These are phyloP conservation scores for Oxyria digyna DNA, from an alignment of 148 eudicot genomes.

Conservation along the genomic window DNA sequence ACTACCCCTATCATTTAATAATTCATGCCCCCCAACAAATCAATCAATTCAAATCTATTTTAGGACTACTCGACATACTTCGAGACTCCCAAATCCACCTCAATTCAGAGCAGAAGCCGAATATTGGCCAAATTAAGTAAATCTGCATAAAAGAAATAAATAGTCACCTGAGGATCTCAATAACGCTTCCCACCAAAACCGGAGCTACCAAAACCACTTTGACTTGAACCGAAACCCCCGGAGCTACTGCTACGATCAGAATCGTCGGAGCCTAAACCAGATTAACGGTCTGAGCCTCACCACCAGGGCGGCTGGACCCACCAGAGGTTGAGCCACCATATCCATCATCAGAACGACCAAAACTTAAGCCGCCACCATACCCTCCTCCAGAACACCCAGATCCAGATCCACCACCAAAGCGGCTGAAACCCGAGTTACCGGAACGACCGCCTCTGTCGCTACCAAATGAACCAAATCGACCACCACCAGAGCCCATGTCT, in stretches of 20 bases:
- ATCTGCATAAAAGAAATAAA: no score
- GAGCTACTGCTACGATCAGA: conserved; percentile 41
- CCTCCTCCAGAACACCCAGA: background rate
- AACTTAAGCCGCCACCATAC: conserved; percentile 10
- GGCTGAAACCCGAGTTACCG: conserved; percentile 29
- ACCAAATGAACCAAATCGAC: conserved; percentile 15
- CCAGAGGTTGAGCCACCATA: no score
- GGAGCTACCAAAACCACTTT: no score
- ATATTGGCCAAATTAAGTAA: no score
- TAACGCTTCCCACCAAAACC: background rate
- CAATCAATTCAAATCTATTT: no score
- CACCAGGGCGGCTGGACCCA: conserved; percentile 17
- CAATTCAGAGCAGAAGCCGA: no score
- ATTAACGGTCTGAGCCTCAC: conserved; percentile 14
- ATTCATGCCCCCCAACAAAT: no score
- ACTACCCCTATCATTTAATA: no score
- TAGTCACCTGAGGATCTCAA: background rate
- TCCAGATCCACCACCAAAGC: conserved; percentile 13
- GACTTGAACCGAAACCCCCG: conserved; percentile 21
- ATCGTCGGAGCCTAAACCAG: conserved; percentile 44
- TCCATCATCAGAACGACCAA: no score
- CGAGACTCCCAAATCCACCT: no score
- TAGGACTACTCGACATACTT: no score
- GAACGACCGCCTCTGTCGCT: conserved; percentile 27
- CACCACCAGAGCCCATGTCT: conserved; percentile 26